Evolutionary conservation across 805 yeast species (phyloP), one percentile per base, ranked within the genome.

Genomic region (Yamadazyma akitaensis): DNA sequence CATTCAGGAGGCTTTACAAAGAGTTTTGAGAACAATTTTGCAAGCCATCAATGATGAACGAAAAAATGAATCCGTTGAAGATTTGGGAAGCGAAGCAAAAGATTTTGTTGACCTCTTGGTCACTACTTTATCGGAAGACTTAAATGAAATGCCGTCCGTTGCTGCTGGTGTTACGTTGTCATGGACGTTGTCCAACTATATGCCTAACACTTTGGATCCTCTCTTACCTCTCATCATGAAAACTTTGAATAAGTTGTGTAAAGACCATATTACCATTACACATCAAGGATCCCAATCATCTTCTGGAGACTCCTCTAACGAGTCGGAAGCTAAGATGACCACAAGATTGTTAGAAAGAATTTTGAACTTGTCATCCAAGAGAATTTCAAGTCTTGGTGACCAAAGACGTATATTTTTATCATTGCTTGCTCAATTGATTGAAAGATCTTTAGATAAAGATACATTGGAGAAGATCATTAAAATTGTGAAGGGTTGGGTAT

Each of bases 351-450:
- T 94, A 38, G 89, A 85, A 49, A 86, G 85, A 62, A 81, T 89
- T 21, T 69, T 94, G 44, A 83, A 84, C 52, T 75, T 92, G 43
- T 81, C 92, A 1, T 81, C 96, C 0, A 77, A 80, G 73, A 79
- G 97, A 53, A 88, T 94, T 5, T 80, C 95, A 0, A 77, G 80
- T n/a, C 70, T 95, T 21, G 97, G 96, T 2, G 99, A 94, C 56
- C 96, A 92, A 58, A 79, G 99, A 50, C 77, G 99, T 43, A 82
- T 91, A 21, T 94, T 91, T 61, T 67, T 94, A 51, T 83, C 96
- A 0, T 71, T 91, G 6, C 73, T 94, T 46, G 97, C 96, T 0
- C 96, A 92, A 55, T 72, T 92, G 53, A 87, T 94, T 52, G 99
- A 94, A 56, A 77, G 96, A 33, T 87, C 97, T 0, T 76, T 81